Evolutionary conservation across 2,329 filamentous ascomycete species (phyloP).

Genomic region (Microsporum ferrugineum): DNA sequence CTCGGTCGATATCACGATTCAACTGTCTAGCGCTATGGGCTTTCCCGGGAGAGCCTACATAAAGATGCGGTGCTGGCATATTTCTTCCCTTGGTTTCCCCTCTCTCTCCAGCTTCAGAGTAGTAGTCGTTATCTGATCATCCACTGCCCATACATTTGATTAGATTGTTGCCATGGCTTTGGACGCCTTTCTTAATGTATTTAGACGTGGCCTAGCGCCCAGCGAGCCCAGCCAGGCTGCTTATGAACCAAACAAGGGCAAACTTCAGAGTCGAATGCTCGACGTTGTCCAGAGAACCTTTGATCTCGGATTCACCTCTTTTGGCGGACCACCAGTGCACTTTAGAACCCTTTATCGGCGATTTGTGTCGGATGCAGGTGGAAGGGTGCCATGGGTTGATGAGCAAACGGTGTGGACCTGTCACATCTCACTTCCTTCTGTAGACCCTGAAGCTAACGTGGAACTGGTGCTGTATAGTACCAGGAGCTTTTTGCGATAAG

Average conservation of each 20-base stretch:
- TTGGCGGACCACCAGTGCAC: conserved; percentile 58
- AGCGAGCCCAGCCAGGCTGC: conserved; percentile 7
- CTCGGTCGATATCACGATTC: not conserved
- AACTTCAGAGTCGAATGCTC: conserved; percentile 19
- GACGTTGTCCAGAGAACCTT: conserved; percentile 38
- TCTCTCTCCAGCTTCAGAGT: not conserved
- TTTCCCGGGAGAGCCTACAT: not conserved
- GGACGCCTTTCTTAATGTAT: conserved; percentile 8
- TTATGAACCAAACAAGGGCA: conserved; percentile 20
- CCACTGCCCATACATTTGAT: not conserved
- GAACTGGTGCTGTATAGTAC: conserved; percentile 38
- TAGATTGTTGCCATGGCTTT: conserved; percentile 4
- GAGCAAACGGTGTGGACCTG: conserved; percentile 48
- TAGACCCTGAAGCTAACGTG: not conserved
- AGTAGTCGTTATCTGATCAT: not conserved
- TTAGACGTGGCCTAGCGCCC: not conserved
- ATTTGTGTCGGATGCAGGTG: conserved; percentile 43
- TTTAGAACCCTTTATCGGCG: conserved; percentile 55
- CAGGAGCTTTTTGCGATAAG: conserved; percentile 61
- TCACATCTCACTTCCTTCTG: not conserved
- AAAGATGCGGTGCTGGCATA: not conserved
- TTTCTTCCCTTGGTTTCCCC: not conserved
- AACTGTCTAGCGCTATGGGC: not conserved
- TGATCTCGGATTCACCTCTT: conserved; percentile 54
- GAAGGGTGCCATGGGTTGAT: conserved; percentile 52